Evolutionary conservation across 2,329 filamentous ascomycete genomes (phyloP), one percentile per base, ranked within the genome.

Genomic region (Fusarium falciforme): DNA sequence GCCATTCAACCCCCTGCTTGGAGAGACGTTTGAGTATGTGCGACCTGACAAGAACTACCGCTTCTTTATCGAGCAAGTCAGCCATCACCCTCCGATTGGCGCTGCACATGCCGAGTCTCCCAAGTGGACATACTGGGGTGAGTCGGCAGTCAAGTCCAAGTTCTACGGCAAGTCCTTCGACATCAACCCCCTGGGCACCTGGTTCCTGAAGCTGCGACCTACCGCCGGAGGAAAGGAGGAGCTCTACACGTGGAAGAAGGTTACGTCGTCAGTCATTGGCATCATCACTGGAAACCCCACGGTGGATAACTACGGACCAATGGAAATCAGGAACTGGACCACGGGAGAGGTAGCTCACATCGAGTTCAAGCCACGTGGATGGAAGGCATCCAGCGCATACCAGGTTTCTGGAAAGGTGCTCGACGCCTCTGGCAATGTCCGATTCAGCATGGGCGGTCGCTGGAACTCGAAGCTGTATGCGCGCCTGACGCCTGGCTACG

Each of bases 401-500:
- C 93, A 97, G 78, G 92, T 98, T 38, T 88, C 91, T 1, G 96
- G 96, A 70, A 96, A 96, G 83, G 93, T 98, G 5, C 87, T 95
- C 60, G 95, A 96, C 78, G 87, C 89, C 6, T 86, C 91, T 55
- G 95, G 95, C n/a, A 90, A 91, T 38, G 94, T 96, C 10, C 91
- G 93, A 61, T 95, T 96, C 89, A 95, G 93, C 80, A 91, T 99
- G 70, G 96, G 96, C 44, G 96, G 96, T 1, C 92, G 95, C 38
- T 99, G 96, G 96, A 98, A 98, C 82, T 96, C 97, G 80, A 97
- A 96, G 83, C 92, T 99, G 67, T 99, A 98, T 81, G 96, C 96
- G 7, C 93, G 96, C 31, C 89, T 96, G 74, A 98, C 96, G 0
- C 95, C 96, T 1, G 96, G 96, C 6, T 98, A 93, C 80, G 95